Base-by-base conservation (phyloP, 345 rosid genomes). In the Gossypium australe region DNA sequence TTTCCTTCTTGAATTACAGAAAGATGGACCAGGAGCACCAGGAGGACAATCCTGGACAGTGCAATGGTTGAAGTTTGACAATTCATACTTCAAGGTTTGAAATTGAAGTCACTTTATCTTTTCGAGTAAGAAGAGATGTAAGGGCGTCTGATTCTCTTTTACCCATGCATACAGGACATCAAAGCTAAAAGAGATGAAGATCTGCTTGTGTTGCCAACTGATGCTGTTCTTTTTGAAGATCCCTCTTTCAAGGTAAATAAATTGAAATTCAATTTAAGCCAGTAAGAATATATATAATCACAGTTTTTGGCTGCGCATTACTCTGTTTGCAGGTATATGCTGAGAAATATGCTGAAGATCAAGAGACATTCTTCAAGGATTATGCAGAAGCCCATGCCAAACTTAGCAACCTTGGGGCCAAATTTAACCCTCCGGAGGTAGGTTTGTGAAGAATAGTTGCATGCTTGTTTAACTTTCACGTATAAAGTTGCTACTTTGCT, bases 31-130 rank as follows among this genome's bases (percentile, higher is more conserved):
- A 2, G 98, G 97, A 81, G 97, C 95, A 84, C 87, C 97, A 74
- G 97, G 97, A 77, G 98, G 98, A 83, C 97, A 92, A 74, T 94
- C 98, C 10, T 92, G 98, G 98, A 94, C 98, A 5, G 87, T 76
- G 81, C 80, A 94, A 78, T 94, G 98, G 98, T 86, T 94, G 80
- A 90, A 90, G 81, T 94, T 94, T 80, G 97, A 94, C 78, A 92
- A 94, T 71, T 94, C 95, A 51, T 94, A 94, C 83, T 94, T 94
- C 87, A 94, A 92, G 98, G 98, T 94, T 77, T 73, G 82, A 66
- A 57, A 55, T 77, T 60, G 57, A 59, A 85, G 38, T 18, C 24
- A 68, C 59, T 67, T 75, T 58, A 34, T 48, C 13, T 41, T 20
- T 65, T 11, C 60, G 45, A 20, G 13, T 52, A 10, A 60, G 58